Percentiles rank a stretch among this genome's conserved stretches.
Evolutionary conservation across 108 stramenopile species (phyloP).

Genomic region (Cyclotella choctawhatcheeana): DNA sequence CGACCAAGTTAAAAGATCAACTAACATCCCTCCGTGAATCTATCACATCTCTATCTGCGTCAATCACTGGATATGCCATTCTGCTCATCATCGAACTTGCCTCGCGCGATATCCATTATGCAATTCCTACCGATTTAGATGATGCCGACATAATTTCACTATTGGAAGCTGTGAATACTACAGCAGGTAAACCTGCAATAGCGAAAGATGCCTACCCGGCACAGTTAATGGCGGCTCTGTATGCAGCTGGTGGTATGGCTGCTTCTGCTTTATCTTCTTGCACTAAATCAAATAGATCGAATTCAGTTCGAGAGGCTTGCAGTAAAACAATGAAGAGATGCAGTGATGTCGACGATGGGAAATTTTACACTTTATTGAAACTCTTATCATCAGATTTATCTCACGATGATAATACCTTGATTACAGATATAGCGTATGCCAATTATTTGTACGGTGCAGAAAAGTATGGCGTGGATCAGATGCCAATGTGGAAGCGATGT

Average conservation of each 20-base stretch:
- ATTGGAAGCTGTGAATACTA: constrained; percentile 9
- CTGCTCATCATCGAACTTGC: constrained; percentile 26
- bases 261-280: not conserved
- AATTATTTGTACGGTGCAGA: constrained; percentile 33
- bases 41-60: constrained; percentile 11
- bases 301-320: not conserved
- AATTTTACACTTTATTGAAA: constrained; percentile 34
- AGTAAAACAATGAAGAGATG: constrained; percentile 33
- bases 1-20: constrained; percentile 29
- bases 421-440: constrained; percentile 29
- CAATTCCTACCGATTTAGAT: no score
- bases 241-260: constrained; percentile 33
- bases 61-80: constrained; percentile 4
- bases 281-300: not conserved
- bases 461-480: constrained; percentile 26
- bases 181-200: constrained; percentile 25
- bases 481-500: constrained; percentile 42
- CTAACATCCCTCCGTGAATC: constrained; percentile 34
- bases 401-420: not conserved
- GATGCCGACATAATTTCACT: not conserved
- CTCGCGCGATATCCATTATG: constrained; percentile 25
- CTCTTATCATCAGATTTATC: not conserved
- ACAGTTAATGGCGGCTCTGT: constrained; percentile 28
- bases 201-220: constrained; percentile 13
- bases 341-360: constrained; percentile 38